phyloP scores from a whole-genome alignment of 441 rosid genomes.

The Mallotus repandus region DNA sequence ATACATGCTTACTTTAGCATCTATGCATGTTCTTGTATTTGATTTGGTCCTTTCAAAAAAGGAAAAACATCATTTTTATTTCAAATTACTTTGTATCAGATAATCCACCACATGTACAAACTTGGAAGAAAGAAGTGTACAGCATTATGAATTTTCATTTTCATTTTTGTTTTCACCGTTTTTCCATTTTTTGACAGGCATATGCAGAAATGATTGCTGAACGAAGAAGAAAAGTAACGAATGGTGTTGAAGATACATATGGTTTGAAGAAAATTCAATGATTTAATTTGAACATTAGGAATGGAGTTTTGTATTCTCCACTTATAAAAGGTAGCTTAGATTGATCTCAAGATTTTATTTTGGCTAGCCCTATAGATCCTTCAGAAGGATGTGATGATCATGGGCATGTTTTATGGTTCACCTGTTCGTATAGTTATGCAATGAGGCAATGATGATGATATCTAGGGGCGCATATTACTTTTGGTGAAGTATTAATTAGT shows the following conservation, averaged over 20 bases:
- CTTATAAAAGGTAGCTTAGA: neutral
- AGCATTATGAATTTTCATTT: slow-evolving; percentile 11
- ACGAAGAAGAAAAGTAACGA: slow-evolving; percentile 64
- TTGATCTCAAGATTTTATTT: neutral
- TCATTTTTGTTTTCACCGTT: too few species aligned
- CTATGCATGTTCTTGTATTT: neutral
- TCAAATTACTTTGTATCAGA: neutral
- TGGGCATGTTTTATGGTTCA: neutral
- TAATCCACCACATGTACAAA: neutral
- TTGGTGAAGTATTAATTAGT: too few species aligned
- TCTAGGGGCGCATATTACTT: too few species aligned
- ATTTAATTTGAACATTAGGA: neutral
- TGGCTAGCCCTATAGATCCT: neutral
- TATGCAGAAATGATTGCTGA: slow-evolving; percentile 74
- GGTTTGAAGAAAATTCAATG: slow-evolving; percentile 59
- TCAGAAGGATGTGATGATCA: neutral
- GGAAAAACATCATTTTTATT: neutral
- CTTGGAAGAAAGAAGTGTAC: neutral
- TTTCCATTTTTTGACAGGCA: slow-evolving; percentile 42
- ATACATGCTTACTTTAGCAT: neutral
- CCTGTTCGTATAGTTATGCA: too few species aligned
- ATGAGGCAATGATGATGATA: too few species aligned
- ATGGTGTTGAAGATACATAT: slow-evolving; percentile 72
- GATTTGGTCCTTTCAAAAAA: neutral
- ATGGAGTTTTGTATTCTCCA: neutral